A percentile compares a stretch with the other conserved stretches of the same genome.
Conservation (phyloP, 768 basidiomycete genomes). For the Pleurotus sapidus region DNA sequence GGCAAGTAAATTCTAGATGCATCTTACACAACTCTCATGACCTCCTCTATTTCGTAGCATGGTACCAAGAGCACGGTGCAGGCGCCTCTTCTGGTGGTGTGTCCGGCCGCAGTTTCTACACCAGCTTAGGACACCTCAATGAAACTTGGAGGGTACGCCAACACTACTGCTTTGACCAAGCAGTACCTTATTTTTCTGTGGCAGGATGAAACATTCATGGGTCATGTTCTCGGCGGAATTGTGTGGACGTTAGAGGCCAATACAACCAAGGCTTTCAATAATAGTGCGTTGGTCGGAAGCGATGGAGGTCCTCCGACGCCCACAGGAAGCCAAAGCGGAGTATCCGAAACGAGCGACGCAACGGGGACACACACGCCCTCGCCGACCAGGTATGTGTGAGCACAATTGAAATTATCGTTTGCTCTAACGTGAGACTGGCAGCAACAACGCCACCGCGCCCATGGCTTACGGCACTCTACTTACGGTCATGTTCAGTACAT, state of each 20-base stretch:
- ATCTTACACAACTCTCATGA: not conserved
- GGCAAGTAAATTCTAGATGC: constrained; percentile 35
- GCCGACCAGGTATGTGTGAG: not conserved
- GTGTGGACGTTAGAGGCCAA: constrained; percentile 69
- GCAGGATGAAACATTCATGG: constrained; percentile 65
- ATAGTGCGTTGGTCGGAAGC: constrained; percentile 58
- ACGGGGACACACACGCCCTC: not conserved
- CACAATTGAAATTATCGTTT: too few species aligned
- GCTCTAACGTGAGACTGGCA: too few species aligned
- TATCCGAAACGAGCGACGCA: not conserved
- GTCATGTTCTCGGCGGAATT: constrained; percentile 74
- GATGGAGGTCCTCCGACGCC: constrained; percentile 16
- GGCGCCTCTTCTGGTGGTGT: constrained; percentile 48
- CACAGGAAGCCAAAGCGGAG: constrained; percentile 16
- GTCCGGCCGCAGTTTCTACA: constrained; percentile 82
- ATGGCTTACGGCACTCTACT: too few species aligned
- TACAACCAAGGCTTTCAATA: constrained; percentile 68
- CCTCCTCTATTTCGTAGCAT: constrained; percentile 44
- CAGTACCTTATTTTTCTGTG: not conserved
- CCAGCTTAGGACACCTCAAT: constrained; percentile 74
- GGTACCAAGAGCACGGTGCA: constrained; percentile 78
- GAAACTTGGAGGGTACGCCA: constrained; percentile 70
- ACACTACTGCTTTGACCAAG: not conserved
- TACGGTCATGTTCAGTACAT: too few species aligned
- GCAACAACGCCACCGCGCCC: too few species aligned